Percentiles rank a stretch among this genome's conserved stretches.
phyloP scores from a whole-genome alignment of 306 rosid genomes.

The Morella rubra region DNA sequence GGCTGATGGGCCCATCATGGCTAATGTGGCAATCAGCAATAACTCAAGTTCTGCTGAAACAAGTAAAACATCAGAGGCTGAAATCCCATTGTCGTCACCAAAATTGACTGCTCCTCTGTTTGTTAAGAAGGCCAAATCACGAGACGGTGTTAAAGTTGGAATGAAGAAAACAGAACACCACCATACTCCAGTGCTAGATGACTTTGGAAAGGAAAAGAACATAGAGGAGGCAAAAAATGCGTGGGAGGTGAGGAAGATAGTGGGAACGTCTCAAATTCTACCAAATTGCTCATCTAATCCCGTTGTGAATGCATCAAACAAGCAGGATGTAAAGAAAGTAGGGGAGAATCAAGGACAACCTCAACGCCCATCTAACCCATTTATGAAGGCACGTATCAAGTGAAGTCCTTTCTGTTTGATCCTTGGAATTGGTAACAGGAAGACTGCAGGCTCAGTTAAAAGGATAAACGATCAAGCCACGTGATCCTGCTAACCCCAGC shows the following conservation, averaged over 20 bases:
- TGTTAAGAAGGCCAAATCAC: conserved; percentile 56
- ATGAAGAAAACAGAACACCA: conserved; percentile 24
- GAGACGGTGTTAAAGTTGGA: conserved; percentile 44
- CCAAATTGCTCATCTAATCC: conserved; percentile 32
- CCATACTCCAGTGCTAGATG: conserved; percentile 32
- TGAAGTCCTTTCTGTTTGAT: conserved; percentile 30
- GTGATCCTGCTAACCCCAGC: background rate
- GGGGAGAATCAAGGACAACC: conserved; percentile 45
- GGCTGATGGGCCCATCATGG: conserved; percentile 26
- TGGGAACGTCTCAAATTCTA: conserved; percentile 25
- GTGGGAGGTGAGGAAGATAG: conserved; percentile 38
- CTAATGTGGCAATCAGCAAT: conserved; percentile 29
- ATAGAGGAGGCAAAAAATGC: conserved; percentile 27
- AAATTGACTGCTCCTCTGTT: conserved; percentile 57
- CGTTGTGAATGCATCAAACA: conserved; percentile 37
- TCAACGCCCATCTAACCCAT: conserved; percentile 69
- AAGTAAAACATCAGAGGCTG: conserved; percentile 37
- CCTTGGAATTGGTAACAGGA: background rate
- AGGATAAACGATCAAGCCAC: background rate
- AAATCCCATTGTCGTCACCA: conserved; percentile 37
- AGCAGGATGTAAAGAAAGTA: conserved; percentile 38
- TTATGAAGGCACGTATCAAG: conserved; percentile 71
- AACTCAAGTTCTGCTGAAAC: conserved; percentile 29
- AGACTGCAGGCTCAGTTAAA: background rate
- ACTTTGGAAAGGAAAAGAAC: conserved; percentile 32